phyloP scores from a whole-genome alignment of 495 filamentous ascomycete species.

The Hamigera avellanea region DNA sequence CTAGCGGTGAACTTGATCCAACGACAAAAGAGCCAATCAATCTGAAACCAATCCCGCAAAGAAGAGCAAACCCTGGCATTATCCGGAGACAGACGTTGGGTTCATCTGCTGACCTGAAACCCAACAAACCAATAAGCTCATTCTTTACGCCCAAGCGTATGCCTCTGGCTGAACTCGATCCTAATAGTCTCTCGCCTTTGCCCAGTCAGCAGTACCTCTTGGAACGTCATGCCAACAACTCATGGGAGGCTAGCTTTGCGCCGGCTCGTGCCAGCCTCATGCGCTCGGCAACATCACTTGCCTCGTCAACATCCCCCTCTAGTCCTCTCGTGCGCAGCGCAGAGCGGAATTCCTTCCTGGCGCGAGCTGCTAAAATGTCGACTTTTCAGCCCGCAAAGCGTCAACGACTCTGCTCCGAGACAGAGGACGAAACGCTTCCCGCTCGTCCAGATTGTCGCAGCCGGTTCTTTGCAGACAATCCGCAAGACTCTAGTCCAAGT shows the following conservation, averaged over 20 bases:
- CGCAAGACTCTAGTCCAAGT: constrained; percentile 38
- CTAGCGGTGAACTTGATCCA: constrained; percentile 77
- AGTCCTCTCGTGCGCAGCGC: constrained; percentile 30
- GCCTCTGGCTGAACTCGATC: constrained; percentile 76
- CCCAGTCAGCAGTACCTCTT: constrained; percentile 54
- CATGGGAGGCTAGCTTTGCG: constrained; percentile 40
- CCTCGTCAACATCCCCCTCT: constrained; percentile 22
- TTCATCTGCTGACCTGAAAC: constrained; percentile 46
- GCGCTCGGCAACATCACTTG: constrained; percentile 28
- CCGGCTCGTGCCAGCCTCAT: constrained; percentile 18
- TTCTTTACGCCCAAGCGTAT: constrained; percentile 70
- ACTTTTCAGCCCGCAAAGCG: constrained; percentile 45
- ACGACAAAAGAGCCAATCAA: constrained; percentile 67
- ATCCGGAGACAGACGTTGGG: constrained; percentile 30
- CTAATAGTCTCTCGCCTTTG: constrained; percentile 68
- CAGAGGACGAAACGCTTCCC: constrained; percentile 29
- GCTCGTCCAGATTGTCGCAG: constrained; percentile 33
- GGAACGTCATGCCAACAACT: constrained; percentile 36
- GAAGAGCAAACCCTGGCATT: constrained; percentile 17
- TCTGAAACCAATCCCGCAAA: constrained; percentile 18
- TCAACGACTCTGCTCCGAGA: constrained; percentile 47
- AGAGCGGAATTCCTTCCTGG: constrained; percentile 33
- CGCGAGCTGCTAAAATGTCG: constrained; percentile 29
- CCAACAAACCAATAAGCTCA: constrained; percentile 53
- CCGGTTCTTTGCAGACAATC: constrained; percentile 41